These are phyloP conservation scores for rapeseed (Brassica napus) DNA, from an alignment of 345 rosid genomes.

Conservation along the genomic window DNA sequence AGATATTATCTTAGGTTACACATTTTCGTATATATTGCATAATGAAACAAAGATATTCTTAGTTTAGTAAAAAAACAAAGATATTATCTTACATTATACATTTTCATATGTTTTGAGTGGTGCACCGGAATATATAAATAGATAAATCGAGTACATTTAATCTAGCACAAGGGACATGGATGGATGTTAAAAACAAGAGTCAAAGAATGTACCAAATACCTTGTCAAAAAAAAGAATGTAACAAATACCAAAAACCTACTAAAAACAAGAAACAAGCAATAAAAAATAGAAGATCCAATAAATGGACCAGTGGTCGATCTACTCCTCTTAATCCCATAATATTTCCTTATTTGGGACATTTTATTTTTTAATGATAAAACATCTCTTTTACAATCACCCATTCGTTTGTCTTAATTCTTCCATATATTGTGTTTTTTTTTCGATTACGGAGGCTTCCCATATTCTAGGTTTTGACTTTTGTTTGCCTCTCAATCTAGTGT, in stretches of 20 bases:
- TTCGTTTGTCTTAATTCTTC: slow-evolving; percentile 39
- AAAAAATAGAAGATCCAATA: slow-evolving; percentile 17
- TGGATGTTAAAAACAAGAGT: slow-evolving; percentile 30
- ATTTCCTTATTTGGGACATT: slow-evolving; percentile 27
- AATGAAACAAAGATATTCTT: not conserved
- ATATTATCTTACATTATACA: slow-evolving; percentile 6
- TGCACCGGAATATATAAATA: slow-evolving; percentile 14
- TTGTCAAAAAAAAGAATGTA: slow-evolving; percentile 33
- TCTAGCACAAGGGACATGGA: slow-evolving; percentile 44
- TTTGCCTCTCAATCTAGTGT: slow-evolving; percentile 1
- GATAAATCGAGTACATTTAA: slow-evolving; percentile 35
- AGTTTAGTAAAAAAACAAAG: not conserved
- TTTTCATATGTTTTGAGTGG: slow-evolving; percentile 15
- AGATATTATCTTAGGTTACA: slow-evolving; percentile 3
- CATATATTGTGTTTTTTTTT: not conserved
- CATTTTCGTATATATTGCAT: slow-evolving; percentile 13
- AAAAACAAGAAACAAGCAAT: slow-evolving; percentile 21
- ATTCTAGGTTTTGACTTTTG: slow-evolving; percentile 11
- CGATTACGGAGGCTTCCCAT: not conserved
- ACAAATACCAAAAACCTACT: slow-evolving; percentile 29
- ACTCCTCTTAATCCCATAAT: slow-evolving; percentile 26
- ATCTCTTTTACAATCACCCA: slow-evolving; percentile 18
- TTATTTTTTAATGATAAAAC: not conserved
- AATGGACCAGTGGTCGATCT: slow-evolving; percentile 9
- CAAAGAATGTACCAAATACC: slow-evolving; percentile 38